Evolutionary conservation across 2,329 filamentous ascomycete species (phyloP).

Genomic region (Cladosporium sp.): DNA sequence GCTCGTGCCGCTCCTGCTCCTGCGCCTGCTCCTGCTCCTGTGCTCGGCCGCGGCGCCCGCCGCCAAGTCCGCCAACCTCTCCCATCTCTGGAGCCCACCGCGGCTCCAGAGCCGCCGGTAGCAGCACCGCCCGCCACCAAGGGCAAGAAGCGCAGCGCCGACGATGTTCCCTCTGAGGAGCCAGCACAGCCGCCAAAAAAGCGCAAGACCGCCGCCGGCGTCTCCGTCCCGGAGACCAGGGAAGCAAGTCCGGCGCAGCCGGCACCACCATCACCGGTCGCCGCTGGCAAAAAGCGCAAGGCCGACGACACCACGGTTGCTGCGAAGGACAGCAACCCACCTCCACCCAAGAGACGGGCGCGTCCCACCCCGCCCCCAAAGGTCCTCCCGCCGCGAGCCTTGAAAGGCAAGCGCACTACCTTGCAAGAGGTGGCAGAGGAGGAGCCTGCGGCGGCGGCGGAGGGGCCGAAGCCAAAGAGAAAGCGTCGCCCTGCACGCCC

Average conservation of each 20-base stretch:
- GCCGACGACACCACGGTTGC: not conserved
- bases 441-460: too few species aligned
- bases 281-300: not conserved
- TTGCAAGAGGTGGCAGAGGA: too few species aligned
- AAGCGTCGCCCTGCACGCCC: not conserved
- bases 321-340: not conserved
- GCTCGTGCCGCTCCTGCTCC: not conserved
- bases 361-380: not conserved
- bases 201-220: not conserved
- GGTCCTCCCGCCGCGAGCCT: not conserved
- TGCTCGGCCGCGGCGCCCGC: not conserved
- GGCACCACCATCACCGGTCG: not conserved
- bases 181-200: not conserved
- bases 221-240: not conserved
- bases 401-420: not conserved
- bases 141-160: slow-evolving; percentile 3
- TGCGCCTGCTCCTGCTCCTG: not conserved
- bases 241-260: not conserved
- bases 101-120: not conserved
- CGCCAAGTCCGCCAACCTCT: not conserved
- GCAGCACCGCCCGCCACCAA: not conserved
- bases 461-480: not conserved
- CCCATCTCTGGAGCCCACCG: too few species aligned
- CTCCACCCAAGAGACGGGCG: not conserved
- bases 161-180: not conserved